Conservation (phyloP, 352 stramenopile genomes). For the Lagenidium giganteum region DNA sequence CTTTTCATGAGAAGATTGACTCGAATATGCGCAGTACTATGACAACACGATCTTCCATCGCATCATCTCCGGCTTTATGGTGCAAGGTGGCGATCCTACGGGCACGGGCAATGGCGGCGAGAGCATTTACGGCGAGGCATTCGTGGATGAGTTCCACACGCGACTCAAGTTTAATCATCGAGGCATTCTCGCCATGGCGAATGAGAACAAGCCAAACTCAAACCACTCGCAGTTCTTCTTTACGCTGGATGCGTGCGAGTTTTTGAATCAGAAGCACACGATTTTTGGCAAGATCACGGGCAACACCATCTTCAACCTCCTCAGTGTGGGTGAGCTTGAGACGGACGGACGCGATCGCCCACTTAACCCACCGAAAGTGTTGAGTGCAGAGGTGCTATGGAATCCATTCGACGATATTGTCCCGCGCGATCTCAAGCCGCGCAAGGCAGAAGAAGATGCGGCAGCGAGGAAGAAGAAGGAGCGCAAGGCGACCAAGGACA, state of each 20-base stretch:
- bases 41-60: slow-evolving; percentile 95
- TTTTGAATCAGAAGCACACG: slow-evolving; percentile 95
- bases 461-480: slow-evolving; percentile 75
- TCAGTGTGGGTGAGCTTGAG: slow-evolving; percentile 87
- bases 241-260: slow-evolving; percentile 93
- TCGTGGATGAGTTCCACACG: slow-evolving; percentile 92
- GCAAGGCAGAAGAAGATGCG: slow-evolving; percentile 14
- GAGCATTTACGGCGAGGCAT: slow-evolving; percentile 71
- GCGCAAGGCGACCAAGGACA: slow-evolving; percentile 90
- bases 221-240: slow-evolving; percentile 98
- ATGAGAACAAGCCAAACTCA: slow-evolving; percentile 80
- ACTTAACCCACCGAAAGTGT: slow-evolving; percentile 68
- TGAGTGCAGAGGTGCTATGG: slow-evolving; percentile 89
- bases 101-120: slow-evolving; percentile 79
- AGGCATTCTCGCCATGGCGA: slow-evolving; percentile 94
- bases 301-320: slow-evolving; percentile 97
- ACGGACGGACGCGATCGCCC: slow-evolving; percentile 83
- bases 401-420: slow-evolving; percentile 96
- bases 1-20: too few species aligned
- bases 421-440: slow-evolving; percentile 36
- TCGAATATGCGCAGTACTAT: slow-evolving; percentile 80
- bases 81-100: slow-evolving; percentile 93
- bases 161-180: slow-evolving; percentile 95
- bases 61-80: slow-evolving; percentile 93
- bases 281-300: slow-evolving; percentile 92